A percentile compares a stretch with the other conserved stretches of the same genome.
These are phyloP conservation scores for Candida alai DNA, from an alignment of 805 yeast genomes.

Conservation along the genomic window DNA sequence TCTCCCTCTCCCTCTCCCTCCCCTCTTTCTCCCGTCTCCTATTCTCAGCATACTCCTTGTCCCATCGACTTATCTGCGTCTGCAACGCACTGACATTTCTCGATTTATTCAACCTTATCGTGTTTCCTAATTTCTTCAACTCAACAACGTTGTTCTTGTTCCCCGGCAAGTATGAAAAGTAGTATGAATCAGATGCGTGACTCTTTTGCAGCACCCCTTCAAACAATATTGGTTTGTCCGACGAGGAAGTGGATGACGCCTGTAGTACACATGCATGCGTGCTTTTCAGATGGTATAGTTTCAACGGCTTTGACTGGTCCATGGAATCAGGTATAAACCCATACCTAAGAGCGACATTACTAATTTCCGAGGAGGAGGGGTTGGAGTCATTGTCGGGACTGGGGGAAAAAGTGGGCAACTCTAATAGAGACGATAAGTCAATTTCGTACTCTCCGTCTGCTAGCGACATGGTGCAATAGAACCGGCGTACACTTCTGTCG, in stretches of 20 bases:
- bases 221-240: conserved; percentile 25
- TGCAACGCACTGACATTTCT: conserved; percentile 30
- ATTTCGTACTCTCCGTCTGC: conserved; percentile 44
- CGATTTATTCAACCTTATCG: conserved; percentile 36
- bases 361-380: not conserved
- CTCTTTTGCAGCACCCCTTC: conserved; percentile 35
- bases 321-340: conserved; percentile 40
- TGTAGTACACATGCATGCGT: conserved; percentile 30
- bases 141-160: conserved; percentile 14
- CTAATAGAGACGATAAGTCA: conserved; percentile 27
- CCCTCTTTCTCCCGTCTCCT: conserved; percentile 5
- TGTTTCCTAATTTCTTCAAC: conserved; percentile 25
- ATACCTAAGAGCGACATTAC: conserved; percentile 30
- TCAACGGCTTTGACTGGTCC: conserved; percentile 32
- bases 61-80: conserved; percentile 21
- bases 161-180: conserved; percentile 19
- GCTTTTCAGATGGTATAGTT: conserved; percentile 30
- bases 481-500: too few relatives aligned
- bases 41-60: conserved; percentile 7
- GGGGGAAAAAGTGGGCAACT: conserved; percentile 3
- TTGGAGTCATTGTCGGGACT: conserved; percentile 3
- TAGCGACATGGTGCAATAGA: conserved; percentile 23
- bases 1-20: conserved; percentile 5
- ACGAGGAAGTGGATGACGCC: conserved; percentile 21
- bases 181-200: conserved; percentile 23